phyloP scores from a whole-genome alignment of 2,329 filamentous ascomycete genomes.

The Aspergillus novofumigatus region DNA sequence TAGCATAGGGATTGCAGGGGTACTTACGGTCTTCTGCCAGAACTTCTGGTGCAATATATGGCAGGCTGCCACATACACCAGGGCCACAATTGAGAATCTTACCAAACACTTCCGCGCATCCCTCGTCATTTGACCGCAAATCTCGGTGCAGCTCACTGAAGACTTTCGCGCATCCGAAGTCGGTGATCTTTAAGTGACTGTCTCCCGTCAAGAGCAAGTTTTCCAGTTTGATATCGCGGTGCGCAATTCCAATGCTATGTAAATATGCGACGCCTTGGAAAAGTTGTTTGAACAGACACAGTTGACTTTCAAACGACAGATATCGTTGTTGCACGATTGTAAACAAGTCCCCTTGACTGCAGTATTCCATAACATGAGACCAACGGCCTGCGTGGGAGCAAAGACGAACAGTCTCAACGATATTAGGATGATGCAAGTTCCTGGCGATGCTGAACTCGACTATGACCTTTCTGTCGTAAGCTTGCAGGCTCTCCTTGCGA shows the following conservation, averaged over 20 bases:
- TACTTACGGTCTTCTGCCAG: slow-evolving; percentile 57
- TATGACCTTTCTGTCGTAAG: slow-evolving; percentile 86
- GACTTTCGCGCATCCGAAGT: slow-evolving; percentile 86
- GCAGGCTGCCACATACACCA: slow-evolving; percentile 78
- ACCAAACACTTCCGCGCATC: slow-evolving; percentile 69
- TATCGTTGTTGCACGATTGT: slow-evolving; percentile 67
- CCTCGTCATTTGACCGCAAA: slow-evolving; percentile 65
- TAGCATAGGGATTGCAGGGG: slow-evolving; percentile 31
- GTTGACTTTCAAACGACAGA: slow-evolving; percentile 63
- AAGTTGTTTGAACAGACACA: slow-evolving; percentile 87
- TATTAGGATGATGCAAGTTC: slow-evolving; percentile 79
- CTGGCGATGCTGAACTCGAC: slow-evolving; percentile 86
- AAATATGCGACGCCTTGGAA: slow-evolving; percentile 77
- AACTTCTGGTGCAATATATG: slow-evolving; percentile 85
- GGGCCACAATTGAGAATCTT: slow-evolving; percentile 68
- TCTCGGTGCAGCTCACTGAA: slow-evolving; percentile 80
- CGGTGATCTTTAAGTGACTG: slow-evolving; percentile 83
- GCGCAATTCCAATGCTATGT: slow-evolving; percentile 78
- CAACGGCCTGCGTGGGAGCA: slow-evolving; percentile 71
- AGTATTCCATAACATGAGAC: slow-evolving; percentile 95
- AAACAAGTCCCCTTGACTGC: slow-evolving; percentile 75
- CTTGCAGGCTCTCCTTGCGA: slow-evolving; percentile 62
- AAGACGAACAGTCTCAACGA: slow-evolving; percentile 73
- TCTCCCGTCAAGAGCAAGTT: slow-evolving; percentile 76
- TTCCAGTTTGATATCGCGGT: slow-evolving; percentile 87